Base-by-base conservation (phyloP, 805 yeast species). In the Ogataea trehalophila region DNA sequence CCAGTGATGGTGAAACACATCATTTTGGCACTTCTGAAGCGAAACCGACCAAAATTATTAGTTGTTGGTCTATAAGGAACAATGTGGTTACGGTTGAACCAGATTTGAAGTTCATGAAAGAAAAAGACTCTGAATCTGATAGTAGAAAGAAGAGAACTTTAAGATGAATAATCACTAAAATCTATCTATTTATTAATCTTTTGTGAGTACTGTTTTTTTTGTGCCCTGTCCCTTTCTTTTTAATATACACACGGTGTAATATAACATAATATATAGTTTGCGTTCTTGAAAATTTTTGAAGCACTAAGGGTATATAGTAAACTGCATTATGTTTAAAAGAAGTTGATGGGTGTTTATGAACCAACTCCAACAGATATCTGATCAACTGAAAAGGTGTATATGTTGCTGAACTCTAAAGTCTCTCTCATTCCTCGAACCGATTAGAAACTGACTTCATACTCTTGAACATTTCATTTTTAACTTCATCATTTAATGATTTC, bases 101-200 rank as follows among this genome's bases (percentile, higher is more conserved):
- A 1, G 20, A n/a, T 7, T 50, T 49, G 63, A 69, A 53, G 68
- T 69, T 20, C 50, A 67, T 9, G 71, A 69, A 31, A 67, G 67
- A 0, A 69, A 68, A 20, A 65, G 62, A 38, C 67, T 66, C 59
- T 54, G 66, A 41, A 61, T 62, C 41, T 60, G 66, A 39, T 69
- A 72, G 73, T 51, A 54, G 41, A 65, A 65, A 35, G 68, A 17
- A 33, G 15, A 16, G 36, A 17, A 23, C 9, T 18, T 22, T 33
- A 18, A 39, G 17, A 11, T 22, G 34, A 20, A 20, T 20, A 20
- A 16, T 8, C 11, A 15, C 1, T 33, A 7, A 31, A 14, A 23
- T 20, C 20, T 14, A 37, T 23, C 8, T 33, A 36, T 41, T 33
- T 41, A 41, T 37, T 34, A 13, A 23, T n/a, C 20, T 20, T 20